Evolutionary conservation across 805 yeast genomes (phyloP).

Genomic region (Candida taoyuanica): DNA sequence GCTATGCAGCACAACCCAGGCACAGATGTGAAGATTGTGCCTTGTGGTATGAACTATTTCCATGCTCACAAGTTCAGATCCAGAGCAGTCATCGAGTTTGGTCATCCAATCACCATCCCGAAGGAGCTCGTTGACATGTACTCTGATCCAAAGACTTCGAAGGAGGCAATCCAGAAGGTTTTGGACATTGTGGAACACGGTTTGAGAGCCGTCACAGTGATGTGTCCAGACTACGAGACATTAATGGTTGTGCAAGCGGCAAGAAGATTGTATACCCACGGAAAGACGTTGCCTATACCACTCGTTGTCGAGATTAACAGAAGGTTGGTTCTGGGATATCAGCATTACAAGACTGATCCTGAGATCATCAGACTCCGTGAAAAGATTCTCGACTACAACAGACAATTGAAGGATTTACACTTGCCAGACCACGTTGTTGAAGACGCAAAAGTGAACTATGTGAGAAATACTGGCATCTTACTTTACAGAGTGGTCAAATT

Average conservation of each 20-base stretch:
- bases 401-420: slow-evolving; percentile 55
- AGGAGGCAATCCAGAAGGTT: slow-evolving; percentile 71
- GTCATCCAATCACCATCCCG: slow-evolving; percentile 73
- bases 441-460: slow-evolving; percentile 43
- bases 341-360: slow-evolving; percentile 67
- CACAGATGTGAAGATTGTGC: slow-evolving; percentile 80
- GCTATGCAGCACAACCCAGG: slow-evolving; percentile 77
- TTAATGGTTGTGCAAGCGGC: slow-evolving; percentile 92
- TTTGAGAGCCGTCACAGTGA: slow-evolving; percentile 83
- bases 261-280: slow-evolving; percentile 79
- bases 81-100: slow-evolving; percentile 93
- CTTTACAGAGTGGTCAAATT: slow-evolving; percentile 55
- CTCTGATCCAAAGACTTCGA: slow-evolving; percentile 50
- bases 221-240: slow-evolving; percentile 93
- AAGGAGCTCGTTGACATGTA: slow-evolving; percentile 61
- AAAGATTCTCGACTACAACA: slow-evolving; percentile 68
- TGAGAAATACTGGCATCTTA: slow-evolving; percentile 48
- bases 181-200: slow-evolving; percentile 71
- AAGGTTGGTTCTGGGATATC: slow-evolving; percentile 77
- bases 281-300: slow-evolving; percentile 71
- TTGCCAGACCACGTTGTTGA: slow-evolving; percentile 52
- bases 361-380: slow-evolving; percentile 54
- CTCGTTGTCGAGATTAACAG: slow-evolving; percentile 89
- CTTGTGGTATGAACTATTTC: slow-evolving; percentile 97
- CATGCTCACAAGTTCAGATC: slow-evolving; percentile 94